These are phyloP conservation scores for Coelastrella sp. DNA, from an alignment of 139 green algal species.

Conservation along the genomic window DNA sequence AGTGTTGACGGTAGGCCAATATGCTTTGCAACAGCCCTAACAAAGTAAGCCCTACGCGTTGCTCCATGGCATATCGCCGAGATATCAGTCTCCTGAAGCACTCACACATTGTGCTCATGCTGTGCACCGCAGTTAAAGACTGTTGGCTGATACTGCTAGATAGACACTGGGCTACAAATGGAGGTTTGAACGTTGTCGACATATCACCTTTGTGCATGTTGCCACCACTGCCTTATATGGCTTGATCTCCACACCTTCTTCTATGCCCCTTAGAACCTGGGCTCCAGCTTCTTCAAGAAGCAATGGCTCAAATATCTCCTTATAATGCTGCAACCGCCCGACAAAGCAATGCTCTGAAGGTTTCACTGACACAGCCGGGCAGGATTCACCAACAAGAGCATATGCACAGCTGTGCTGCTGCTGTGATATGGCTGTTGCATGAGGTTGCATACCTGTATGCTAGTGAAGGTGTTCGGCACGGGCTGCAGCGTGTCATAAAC, in stretches of 20 bases:
- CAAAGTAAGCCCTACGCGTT: no score
- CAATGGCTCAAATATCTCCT: constrained; percentile 77
- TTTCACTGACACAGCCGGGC: no score
- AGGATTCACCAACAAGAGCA: no score
- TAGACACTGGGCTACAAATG: background rate
- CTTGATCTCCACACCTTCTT: constrained; percentile 77
- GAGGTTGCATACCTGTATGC: constrained; percentile 51
- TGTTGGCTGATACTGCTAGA: background rate
- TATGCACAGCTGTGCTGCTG: no score
- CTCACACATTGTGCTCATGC: no score
- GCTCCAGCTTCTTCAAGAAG: constrained; percentile 87
- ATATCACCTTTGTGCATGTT: constrained; percentile 40
- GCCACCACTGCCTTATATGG: constrained; percentile 64
- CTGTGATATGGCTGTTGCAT: background rate
- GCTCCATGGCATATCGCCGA: no score
- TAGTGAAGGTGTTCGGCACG: constrained; percentile 53
- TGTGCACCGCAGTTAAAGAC: no score
- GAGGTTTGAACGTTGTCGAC: background rate
- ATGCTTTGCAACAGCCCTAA: no score
- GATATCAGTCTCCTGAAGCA: no score
- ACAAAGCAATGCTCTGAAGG: no score
- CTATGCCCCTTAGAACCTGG: constrained; percentile 76
- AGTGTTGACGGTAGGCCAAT: no score
- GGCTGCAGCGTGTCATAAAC: constrained; percentile 56
- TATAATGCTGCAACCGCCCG: constrained; percentile 66